Conservation (phyloP, 805 yeast species). For the Schwanniomyces vanrijiae region DNA sequence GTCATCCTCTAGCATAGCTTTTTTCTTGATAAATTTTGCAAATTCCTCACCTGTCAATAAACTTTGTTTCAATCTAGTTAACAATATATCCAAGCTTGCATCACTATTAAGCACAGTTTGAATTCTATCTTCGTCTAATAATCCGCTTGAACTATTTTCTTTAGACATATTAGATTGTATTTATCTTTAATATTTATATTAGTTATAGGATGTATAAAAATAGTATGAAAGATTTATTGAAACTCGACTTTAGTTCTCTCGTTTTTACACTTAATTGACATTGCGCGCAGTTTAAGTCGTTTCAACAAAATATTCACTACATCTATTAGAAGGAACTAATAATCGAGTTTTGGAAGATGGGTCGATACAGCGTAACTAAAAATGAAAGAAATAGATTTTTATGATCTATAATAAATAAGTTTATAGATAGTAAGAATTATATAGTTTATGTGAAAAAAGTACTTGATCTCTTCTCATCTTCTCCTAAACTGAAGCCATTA, state of each 20-base stretch:
- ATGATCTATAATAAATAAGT: no score
- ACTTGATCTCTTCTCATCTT: slow-evolving; percentile 31
- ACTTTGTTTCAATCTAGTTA: slow-evolving; percentile 75
- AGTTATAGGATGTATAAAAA: neutral
- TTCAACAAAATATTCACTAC: neutral
- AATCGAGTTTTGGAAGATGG: no score
- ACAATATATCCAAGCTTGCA: slow-evolving; percentile 69
- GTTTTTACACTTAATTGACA: neutral
- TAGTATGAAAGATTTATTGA: neutral
- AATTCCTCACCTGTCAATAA: slow-evolving; percentile 84
- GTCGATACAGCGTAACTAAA: neutral
- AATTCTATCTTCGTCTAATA: slow-evolving; percentile 54
- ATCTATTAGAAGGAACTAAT: neutral
- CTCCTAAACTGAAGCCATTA: slow-evolving; percentile 24
- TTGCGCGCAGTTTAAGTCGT: neutral
- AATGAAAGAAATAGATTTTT: no score
- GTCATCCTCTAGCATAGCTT: slow-evolving; percentile 76
- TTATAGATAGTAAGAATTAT: neutral
- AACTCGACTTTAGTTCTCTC: neutral
- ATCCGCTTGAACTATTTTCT: slow-evolving; percentile 10
- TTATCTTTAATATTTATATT: neutral
- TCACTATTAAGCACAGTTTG: slow-evolving; percentile 61
- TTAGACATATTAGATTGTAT: slow-evolving; percentile 4
- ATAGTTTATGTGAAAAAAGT: slow-evolving; percentile 10
- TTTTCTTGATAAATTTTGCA: slow-evolving; percentile 72